These are phyloP conservation scores for Colletotrichum zoysiae DNA, from an alignment of 2,329 filamentous ascomycete genomes.

Conservation along the genomic window DNA sequence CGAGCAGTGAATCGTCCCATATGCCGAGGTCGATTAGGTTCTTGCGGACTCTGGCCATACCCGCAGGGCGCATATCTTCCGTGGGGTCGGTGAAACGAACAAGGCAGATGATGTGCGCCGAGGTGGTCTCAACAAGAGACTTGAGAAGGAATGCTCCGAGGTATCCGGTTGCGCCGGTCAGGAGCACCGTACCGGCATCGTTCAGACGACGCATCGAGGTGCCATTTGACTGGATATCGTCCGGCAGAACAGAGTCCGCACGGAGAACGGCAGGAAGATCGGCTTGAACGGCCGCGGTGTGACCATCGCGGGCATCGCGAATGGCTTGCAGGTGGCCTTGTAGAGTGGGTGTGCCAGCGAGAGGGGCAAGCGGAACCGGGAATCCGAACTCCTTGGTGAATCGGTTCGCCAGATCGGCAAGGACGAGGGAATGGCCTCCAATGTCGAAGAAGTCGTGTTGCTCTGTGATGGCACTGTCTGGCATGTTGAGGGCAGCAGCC, in stretches of 20 bases:
- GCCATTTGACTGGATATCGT: constrained; percentile 73
- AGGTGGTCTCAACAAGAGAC: constrained; percentile 75
- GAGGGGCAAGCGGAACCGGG: constrained; percentile 76
- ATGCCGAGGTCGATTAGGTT: constrained; percentile 83
- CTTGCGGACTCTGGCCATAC: constrained; percentile 78
- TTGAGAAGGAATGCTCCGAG: constrained; percentile 80
- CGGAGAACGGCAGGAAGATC: constrained; percentile 78
- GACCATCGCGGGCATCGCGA: constrained; percentile 77
- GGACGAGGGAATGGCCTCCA: constrained; percentile 81
- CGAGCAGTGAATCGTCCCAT: constrained; percentile 82
- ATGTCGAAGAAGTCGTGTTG: constrained; percentile 86
- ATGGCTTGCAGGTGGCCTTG: constrained; percentile 79
- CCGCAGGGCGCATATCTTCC: constrained; percentile 72
- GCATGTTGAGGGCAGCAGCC: constrained; percentile 77
- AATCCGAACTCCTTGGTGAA: constrained; percentile 79
- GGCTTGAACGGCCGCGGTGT: constrained; percentile 80
- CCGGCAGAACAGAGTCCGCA: constrained; percentile 74
- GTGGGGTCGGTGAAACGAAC: constrained; percentile 79
- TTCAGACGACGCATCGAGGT: constrained; percentile 69
- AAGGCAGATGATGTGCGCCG: constrained; percentile 77
- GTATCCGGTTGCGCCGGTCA: constrained; percentile 83
- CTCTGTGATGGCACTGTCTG: constrained; percentile 70
- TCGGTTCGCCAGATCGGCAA: constrained; percentile 82
- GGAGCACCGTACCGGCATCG: constrained; percentile 75
- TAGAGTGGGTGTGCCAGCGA: constrained; percentile 79